Percentiles rank a stretch among this genome's conserved stretches.
Evolutionary conservation across 192 early-diverging fungal species (phyloP).

Genomic region (Entomortierella parvispora): DNA sequence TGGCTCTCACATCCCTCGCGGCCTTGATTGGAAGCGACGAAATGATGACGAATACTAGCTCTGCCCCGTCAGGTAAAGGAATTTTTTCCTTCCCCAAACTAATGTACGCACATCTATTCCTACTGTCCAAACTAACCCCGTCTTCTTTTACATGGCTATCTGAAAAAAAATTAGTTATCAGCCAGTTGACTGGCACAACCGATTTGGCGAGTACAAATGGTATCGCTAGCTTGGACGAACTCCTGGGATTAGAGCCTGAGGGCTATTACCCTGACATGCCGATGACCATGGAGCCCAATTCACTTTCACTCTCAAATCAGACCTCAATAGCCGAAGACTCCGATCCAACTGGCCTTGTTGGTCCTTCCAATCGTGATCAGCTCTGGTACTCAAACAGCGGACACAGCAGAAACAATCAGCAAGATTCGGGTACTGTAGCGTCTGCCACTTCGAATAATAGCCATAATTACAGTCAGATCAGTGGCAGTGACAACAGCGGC

Average conservation of each 20-base stretch:
- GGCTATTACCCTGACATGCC: slow-evolving; percentile 8
- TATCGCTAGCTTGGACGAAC: slow-evolving; percentile 21
- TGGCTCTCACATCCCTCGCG: slow-evolving; percentile 9
- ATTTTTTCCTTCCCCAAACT: neutral
- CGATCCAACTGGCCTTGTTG: neutral
- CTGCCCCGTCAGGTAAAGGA: slow-evolving; percentile 36
- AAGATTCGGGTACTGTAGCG: too few relatives aligned
- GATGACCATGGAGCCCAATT: slow-evolving; percentile 9
- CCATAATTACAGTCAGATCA: neutral
- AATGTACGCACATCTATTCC: too few relatives aligned
- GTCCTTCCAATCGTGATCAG: slow-evolving; percentile 7
- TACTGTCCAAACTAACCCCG: too few relatives aligned
- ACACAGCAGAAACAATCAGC: too few relatives aligned
- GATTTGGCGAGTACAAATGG: slow-evolving; percentile 18
- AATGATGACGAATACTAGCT: slow-evolving; percentile 17
- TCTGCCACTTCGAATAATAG: too few relatives aligned
- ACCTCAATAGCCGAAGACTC: neutral
- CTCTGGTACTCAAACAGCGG: slow-evolving; percentile 10
- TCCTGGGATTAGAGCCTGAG: slow-evolving; percentile 14
- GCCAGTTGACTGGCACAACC: slow-evolving; percentile 13
- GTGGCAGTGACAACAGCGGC: neutral
- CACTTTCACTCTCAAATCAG: slow-evolving; percentile 10
- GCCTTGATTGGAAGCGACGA: slow-evolving; percentile 5
- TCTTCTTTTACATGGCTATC: too few relatives aligned
- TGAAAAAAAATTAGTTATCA: slow-evolving; percentile 30